phyloP scores from a whole-genome alignment of 2,329 filamentous ascomycete genomes.

The Chrysoporthe austroafricana region DNA sequence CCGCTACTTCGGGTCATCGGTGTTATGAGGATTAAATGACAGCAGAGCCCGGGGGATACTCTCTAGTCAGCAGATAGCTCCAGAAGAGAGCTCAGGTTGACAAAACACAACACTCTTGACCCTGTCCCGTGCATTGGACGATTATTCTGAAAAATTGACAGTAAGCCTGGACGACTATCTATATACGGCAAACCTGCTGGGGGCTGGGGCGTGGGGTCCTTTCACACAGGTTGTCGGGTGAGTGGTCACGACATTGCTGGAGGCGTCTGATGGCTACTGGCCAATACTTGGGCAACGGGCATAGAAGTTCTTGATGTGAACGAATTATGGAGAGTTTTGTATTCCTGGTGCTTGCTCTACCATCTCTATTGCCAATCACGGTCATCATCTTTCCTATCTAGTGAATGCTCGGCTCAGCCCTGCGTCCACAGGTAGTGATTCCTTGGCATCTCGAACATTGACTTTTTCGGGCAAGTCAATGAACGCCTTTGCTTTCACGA shows the following conservation, averaged over 20 bases:
- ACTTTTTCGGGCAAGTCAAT: background rate
- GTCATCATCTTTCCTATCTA: background rate
- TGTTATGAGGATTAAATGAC: slow-evolving; percentile 31
- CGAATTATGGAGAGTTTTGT: background rate
- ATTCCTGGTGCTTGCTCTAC: background rate
- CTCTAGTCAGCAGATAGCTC: slow-evolving; percentile 31
- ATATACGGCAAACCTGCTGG: background rate
- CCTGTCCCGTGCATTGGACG: background rate
- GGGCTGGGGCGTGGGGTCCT: background rate
- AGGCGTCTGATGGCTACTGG: background rate
- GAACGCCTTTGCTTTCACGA: background rate
- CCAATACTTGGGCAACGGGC: background rate
- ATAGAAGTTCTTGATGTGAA: background rate
- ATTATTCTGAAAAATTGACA: background rate
- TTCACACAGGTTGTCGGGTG: background rate
- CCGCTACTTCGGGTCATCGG: slow-evolving; percentile 29
- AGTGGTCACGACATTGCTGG: background rate
- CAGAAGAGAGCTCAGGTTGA: slow-evolving; percentile 30
- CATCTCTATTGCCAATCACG: background rate
- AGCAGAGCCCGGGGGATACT: slow-evolving; percentile 23
- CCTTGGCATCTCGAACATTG: background rate
- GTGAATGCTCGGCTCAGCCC: background rate
- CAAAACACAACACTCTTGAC: slow-evolving; percentile 20
- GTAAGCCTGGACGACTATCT: background rate
- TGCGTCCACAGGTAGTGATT: background rate